phyloP scores from a whole-genome alignment of 2,329 filamentous ascomycete genomes.

The Penicillium sp. region DNA sequence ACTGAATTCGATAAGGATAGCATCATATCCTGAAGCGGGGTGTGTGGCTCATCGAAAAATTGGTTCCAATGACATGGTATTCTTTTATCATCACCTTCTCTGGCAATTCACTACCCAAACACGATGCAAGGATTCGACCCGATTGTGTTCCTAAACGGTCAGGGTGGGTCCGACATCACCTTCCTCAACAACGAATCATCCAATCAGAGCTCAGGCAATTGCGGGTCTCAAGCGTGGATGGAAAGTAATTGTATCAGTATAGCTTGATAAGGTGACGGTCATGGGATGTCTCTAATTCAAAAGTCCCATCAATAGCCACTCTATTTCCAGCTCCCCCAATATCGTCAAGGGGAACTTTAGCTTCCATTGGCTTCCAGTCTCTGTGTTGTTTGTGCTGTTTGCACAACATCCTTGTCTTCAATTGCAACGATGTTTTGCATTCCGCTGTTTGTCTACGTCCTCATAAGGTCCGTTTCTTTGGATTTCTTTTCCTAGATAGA shows the following conservation, averaged over 20 bases:
- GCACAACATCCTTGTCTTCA: no score
- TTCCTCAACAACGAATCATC: background rate
- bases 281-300: no score
- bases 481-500: no score
- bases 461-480: no score
- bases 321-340: no score
- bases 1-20: background rate
- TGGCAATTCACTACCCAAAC: background rate
- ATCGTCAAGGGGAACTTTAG: no score
- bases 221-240: background rate
- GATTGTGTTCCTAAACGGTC: background rate
- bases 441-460: no score
- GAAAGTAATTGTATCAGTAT: background rate
- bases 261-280: background rate
- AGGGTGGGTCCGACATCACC: background rate
- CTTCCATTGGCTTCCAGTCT: no score
- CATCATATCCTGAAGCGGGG: background rate
- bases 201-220: background rate
- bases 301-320: no score
- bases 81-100: background rate
- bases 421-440: no score
- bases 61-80: background rate
- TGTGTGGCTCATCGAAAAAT: background rate
- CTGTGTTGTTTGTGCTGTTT: no score
- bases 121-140: background rate